Evolutionary conservation across 257 asterid genomes (phyloP), one percentile per base, ranked within the genome.

Genomic region (Nicotiana tabacum): DNA sequence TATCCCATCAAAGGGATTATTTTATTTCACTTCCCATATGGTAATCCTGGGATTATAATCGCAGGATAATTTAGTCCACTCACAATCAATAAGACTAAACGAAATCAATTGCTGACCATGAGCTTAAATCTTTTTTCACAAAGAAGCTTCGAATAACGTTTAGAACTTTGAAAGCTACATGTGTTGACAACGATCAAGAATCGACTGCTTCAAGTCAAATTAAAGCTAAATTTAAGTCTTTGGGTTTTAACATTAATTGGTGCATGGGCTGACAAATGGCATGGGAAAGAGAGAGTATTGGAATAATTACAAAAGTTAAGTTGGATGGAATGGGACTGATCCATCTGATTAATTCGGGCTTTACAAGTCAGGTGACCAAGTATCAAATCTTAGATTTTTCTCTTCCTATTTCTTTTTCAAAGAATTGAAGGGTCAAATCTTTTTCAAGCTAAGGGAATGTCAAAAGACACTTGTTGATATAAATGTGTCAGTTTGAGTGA

Each of bases 61-160:
- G 21, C 21, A 21, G 21, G 21, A 21, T 21, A 21, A 21, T 21
- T 21, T 21, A 21, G 21, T 21, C 21, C 21, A 21, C 21, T 21
- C 21, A 21, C 10, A n/a, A 80, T 62, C 76, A 11, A 80, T 32
- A 77, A 29, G 4, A 55, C n/a, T 6, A 77, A 16, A 12, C 6
- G 69, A 57, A 53, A 55, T 55, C 35, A 39, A 24, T 2, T 1
- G 48, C 32, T 57, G 61, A 16, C 27, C 43, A 17, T 76, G 80
- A 3, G 11, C 4, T 55, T 30, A 21, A 56, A 57, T 33, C 56
- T 83, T 81, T 82, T 85, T 79, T 72, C 60, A 16, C 32, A 39
- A 70, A 85, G 81, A 87, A 85, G 87, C 74, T 85, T 85, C 33
- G 84, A 84, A 88, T 85, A 88, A 55, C 37, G 62, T 53, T 60